Percentiles rank a stretch among this genome's conserved stretches.
Evolutionary conservation across 2,329 filamentous ascomycete species (phyloP).

Genomic region (Epichloe aotearoae): DNA sequence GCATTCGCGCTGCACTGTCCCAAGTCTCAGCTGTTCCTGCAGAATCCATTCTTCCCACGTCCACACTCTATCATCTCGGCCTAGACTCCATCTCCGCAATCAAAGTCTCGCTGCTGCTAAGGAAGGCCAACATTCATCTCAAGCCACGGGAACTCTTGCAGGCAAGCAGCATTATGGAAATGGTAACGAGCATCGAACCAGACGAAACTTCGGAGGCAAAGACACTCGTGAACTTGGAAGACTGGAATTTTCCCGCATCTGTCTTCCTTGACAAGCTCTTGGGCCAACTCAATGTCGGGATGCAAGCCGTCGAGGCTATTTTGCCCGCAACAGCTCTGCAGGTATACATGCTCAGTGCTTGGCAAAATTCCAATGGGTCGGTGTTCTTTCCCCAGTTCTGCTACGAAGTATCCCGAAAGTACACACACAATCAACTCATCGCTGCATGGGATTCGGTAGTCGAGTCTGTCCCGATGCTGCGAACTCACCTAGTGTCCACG

Average conservation of each 20-base stretch:
- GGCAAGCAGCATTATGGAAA: slow-evolving; percentile 49
- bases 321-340: slow-evolving; percentile 68
- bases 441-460: slow-evolving; percentile 50
- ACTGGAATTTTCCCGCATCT: slow-evolving; percentile 19
- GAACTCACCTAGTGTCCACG: slow-evolving; percentile 52
- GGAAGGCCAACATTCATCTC: slow-evolving; percentile 46
- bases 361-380: slow-evolving; percentile 52
- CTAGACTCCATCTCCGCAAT: slow-evolving; percentile 89
- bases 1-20: slow-evolving; percentile 35
- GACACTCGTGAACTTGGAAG: not conserved
- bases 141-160: slow-evolving; percentile 59
- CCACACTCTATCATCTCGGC: slow-evolving; percentile 70
- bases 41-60: slow-evolving; percentile 42
- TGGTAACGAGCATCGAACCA: slow-evolving; percentile 30
- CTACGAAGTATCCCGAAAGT: slow-evolving; percentile 35
- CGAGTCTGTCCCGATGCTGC: slow-evolving; percentile 45
- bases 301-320: slow-evolving; percentile 36
- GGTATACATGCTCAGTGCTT: slow-evolving; percentile 64
- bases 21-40: slow-evolving; percentile 47
- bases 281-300: slow-evolving; percentile 23
- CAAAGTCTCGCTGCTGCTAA: slow-evolving; percentile 61
- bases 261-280: slow-evolving; percentile 29
- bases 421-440: slow-evolving; percentile 29
- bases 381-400: slow-evolving; percentile 65
- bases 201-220: not conserved